These are phyloP conservation scores for Gloeostereum incarnatum DNA, from an alignment of 768 basidiomycete species.

Conservation along the genomic window DNA sequence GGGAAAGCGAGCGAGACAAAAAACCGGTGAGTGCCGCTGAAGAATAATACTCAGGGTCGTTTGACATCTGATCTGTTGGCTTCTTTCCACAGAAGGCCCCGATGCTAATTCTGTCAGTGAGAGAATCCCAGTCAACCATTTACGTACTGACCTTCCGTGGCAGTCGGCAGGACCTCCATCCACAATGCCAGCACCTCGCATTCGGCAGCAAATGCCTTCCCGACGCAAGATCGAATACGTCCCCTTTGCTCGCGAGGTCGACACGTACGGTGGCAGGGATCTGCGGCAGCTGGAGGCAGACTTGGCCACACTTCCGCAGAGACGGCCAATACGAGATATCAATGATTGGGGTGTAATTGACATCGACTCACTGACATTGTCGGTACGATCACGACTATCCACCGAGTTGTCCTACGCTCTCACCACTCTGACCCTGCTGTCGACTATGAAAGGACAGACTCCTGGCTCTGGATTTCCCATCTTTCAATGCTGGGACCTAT, in stretches of 20 bases:
- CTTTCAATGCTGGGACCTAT: conserved; percentile 63
- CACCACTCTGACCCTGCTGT: conserved; percentile 77
- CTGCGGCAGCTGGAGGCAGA: conserved; percentile 58
- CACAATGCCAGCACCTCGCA: not conserved
- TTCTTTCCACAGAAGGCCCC: not conserved
- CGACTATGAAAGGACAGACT: conserved; percentile 64
- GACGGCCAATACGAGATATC: conserved; percentile 57
- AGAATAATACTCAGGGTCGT: too few species aligned
- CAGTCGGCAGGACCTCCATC: conserved; percentile 5
- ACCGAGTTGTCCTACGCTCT: conserved; percentile 86
- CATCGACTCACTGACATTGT: conserved; percentile 90
- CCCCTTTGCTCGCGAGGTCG: conserved; percentile 67
- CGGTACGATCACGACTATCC: conserved; percentile 75
- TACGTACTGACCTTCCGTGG: conserved; percentile 6
- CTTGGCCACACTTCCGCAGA: conserved; percentile 34
- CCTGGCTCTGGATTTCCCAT: conserved; percentile 67
- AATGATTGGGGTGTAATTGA: conserved; percentile 87
- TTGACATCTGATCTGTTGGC: not conserved
- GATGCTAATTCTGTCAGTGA: conserved; percentile 18
- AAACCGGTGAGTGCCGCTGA: conserved; percentile 50
- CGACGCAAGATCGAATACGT: conserved; percentile 85
- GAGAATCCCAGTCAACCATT: conserved; percentile 1
- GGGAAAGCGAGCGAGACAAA: conserved; percentile 62
- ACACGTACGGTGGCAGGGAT: conserved; percentile 78
- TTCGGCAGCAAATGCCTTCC: conserved; percentile 34